Base-by-base conservation (phyloP, 2,329 filamentous ascomycete species). In the Hypoxylon rubiginosum region DNA sequence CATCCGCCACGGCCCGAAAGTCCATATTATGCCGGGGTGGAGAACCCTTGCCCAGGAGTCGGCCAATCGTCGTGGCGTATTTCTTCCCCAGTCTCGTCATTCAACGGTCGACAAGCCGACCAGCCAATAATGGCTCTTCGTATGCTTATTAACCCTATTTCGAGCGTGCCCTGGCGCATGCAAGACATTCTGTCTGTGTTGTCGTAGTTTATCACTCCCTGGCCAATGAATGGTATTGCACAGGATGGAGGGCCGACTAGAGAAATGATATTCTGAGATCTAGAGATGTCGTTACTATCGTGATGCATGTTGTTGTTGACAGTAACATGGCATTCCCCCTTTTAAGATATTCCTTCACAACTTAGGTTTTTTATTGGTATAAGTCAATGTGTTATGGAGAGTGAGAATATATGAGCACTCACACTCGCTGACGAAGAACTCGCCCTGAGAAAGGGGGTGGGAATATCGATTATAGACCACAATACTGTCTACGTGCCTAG, bases 1-100 rank as follows among this genome's bases (percentile, higher is more conserved):
- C 64, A 56, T 68, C 74, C 72, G 70, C 65, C 58, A 57, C 77
- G 77, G 77, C 59, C 78, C 78, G 78, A 79, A 73, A 76, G 70
- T 71, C 78, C 78, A 79, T 76, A 79, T 73, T 77, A 69, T 70
- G 51, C 64, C 68, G 59, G 67, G 64, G 54, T 66, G 64, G 54
- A 58, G 54, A 65, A 60, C 68, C 62, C 65, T 66, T 58, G 65
- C 67, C 56, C 55, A 54, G 54, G 48, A 28, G 34, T 49, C 43
- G 45, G 53, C 72, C 74, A 76, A 77, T 76, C 58, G 58, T 46
- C 48, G 46, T 32, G 21, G 26, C 21, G 15, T 24, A 49, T 58
- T 48, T 45, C 28, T 70, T 68, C 70, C 65, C 66, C 71, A 74
- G 69, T 71, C 66, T 32, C 50, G 32, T 59, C 41, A 39, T 68